A percentile compares a stretch with the other conserved stretches of the same genome.
These are phyloP conservation scores for Tirmania nivea DNA, from an alignment of 495 filamentous ascomycete genomes.

Conservation along the genomic window DNA sequence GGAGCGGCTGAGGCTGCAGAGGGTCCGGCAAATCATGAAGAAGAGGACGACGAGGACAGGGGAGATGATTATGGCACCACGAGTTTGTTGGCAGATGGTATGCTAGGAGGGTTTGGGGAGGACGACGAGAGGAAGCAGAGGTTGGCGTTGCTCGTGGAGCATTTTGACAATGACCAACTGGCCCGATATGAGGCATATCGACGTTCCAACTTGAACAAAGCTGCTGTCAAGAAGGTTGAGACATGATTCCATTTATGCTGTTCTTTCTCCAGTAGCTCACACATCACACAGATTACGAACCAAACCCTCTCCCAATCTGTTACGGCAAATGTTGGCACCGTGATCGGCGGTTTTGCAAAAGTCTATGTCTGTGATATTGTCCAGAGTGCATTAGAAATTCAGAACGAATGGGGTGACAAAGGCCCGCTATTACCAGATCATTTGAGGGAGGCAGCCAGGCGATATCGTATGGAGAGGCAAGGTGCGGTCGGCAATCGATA, in stretches of 20 bases:
- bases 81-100: slow-evolving; percentile 24
- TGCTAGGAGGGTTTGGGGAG: slow-evolving; percentile 30
- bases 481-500: slow-evolving; percentile 29
- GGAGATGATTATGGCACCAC: slow-evolving; percentile 37
- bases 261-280: neutral
- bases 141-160: slow-evolving; percentile 31
- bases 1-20: slow-evolving; percentile 20
- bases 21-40: slow-evolving; percentile 22
- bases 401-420: slow-evolving; percentile 38
- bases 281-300: slow-evolving; percentile 32
- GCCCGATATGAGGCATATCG: slow-evolving; percentile 44
- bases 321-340: slow-evolving; percentile 41
- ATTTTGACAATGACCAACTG: slow-evolving; percentile 37
- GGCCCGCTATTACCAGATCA: slow-evolving; percentile 50
- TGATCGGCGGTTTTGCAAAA: slow-evolving; percentile 49
- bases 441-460: slow-evolving; percentile 45
- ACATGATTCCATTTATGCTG: neutral
- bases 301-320: slow-evolving; percentile 53
- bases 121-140: slow-evolving; percentile 40
- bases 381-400: slow-evolving; percentile 46
- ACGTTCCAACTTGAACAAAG: slow-evolving; percentile 40
- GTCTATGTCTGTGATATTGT: slow-evolving; percentile 50
- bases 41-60: slow-evolving; percentile 39
- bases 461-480: slow-evolving; percentile 38
- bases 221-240: slow-evolving; percentile 29